phyloP scores from a whole-genome alignment of 306 rosid genomes.

The Gleditsia sinensis region DNA sequence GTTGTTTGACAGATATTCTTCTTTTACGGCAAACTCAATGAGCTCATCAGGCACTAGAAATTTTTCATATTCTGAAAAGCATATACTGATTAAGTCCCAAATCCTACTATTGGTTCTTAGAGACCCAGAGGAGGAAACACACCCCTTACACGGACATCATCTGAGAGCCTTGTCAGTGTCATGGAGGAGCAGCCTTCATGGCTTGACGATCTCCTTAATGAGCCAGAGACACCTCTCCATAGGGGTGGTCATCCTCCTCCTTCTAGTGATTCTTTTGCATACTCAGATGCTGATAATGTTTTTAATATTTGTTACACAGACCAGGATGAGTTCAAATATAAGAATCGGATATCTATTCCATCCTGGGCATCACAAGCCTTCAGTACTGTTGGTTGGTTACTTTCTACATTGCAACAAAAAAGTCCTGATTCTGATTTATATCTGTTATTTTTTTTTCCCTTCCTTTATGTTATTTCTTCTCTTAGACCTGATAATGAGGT shows the following conservation, averaged over 20 bases:
- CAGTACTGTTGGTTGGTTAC: conserved; percentile 21
- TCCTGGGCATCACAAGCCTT: conserved; percentile 72
- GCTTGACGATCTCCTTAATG: conserved; percentile 87
- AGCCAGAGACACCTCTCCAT: conserved; percentile 78
- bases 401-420: background rate
- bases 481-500: background rate
- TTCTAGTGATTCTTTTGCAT: conserved; percentile 77
- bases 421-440: background rate
- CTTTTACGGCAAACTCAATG: conserved; percentile 66
- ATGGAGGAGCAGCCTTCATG: conserved; percentile 85
- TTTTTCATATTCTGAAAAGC: conserved; percentile 65
- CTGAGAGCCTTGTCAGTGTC: conserved; percentile 63
- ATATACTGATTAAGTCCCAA: conserved; percentile 61
- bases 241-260: conserved; percentile 80
- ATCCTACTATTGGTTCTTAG: conserved; percentile 54
- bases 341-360: conserved; percentile 45
- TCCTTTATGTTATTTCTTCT: background rate
- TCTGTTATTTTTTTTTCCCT: background rate
- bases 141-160: conserved; percentile 70
- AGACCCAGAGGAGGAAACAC: conserved; percentile 60
- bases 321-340: conserved; percentile 53
- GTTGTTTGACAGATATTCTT: conserved; percentile 39
- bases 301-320: conserved; percentile 42
- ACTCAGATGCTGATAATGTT: conserved; percentile 45
- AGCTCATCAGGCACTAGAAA: conserved; percentile 65